Evolutionary conservation across 805 yeast species (phyloP), one percentile per base, ranked within the genome.

Genomic region (Starmerella etchellsii): DNA sequence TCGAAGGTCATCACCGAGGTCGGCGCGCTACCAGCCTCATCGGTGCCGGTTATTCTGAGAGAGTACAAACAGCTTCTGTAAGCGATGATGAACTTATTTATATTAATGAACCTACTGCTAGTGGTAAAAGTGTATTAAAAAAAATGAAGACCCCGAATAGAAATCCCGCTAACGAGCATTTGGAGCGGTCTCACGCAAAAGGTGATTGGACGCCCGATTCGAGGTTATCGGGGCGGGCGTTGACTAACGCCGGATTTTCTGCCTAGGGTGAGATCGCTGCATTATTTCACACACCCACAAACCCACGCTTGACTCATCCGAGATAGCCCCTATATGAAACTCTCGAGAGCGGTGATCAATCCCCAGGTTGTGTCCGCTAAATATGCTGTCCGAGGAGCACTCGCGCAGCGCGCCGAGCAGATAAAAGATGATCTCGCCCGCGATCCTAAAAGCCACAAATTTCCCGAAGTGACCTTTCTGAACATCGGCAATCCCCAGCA

Each of bases 401-500:
- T 91, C 44, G 97, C 98, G n/a, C 73, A 79, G 47, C 74, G 84
- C 51, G 97, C 98, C 21, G 97, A 88, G 54, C 81, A 84, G 56
- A 64, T 91, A 43, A 69, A 77, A 43, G 63, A 61, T 9, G 70
- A 73, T 50, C 66, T 91, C 30, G 57, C 60, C 10, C 58, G 64
- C 31, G 66, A 72, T 30, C 77, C 81, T 21, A 67, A 66, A 16
- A 73, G 81, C 4, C 64, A 84, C 49, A 94, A 94, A 1, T 91
- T 85, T 57, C 63, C 71, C 32, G 65, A 71, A 45, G 81, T 91
- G 53, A 80, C 93, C 57, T 78, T 75, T 54, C 91, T 95, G 48
- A 91, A 91, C 59, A 91, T 91, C 48, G 99, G 99, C 24, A 91
- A 91, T 59, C 99, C 99, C 2, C 99, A 91, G 62, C 97, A 88